phyloP scores from a whole-genome alignment of 2,329 filamentous ascomycete species.

The Periglandula ipomoeae region DNA sequence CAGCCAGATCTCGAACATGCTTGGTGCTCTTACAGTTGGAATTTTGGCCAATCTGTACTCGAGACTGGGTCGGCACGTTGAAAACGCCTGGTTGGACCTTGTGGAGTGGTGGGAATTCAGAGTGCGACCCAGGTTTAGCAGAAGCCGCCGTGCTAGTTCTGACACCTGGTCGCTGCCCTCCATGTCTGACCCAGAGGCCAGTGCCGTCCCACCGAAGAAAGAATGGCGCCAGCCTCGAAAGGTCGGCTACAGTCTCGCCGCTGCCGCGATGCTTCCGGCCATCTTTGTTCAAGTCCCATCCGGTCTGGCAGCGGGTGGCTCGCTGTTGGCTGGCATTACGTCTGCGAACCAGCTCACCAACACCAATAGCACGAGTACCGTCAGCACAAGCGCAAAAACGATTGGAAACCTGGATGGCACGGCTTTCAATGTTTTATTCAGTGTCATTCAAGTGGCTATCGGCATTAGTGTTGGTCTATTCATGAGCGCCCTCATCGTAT shows the following conservation, averaged over 20 bases:
- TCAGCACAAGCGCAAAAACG: conserved; percentile 6
- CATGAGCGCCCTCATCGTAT: conserved; percentile 45
- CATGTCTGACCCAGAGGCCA: conserved; percentile 23
- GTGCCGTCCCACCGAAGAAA: conserved; percentile 15
- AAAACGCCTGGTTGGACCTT: conserved; percentile 44
- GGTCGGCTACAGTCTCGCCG: conserved; percentile 67
- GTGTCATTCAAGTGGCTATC: conserved; percentile 52
- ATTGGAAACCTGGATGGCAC: conserved; percentile 30
- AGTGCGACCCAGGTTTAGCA: conserved; percentile 27
- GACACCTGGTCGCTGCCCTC: conserved; percentile 24
- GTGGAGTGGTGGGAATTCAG: conserved; percentile 39
- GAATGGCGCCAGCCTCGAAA: conserved; percentile 26
- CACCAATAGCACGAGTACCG: conserved; percentile 23
- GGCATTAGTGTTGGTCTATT: conserved; percentile 54
- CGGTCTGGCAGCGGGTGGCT: conserved; percentile 51
- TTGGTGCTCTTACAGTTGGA: conserved; percentile 68
- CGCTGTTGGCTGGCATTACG: conserved; percentile 47
- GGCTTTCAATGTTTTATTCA: conserved; percentile 45
- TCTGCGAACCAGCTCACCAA: conserved; percentile 46
- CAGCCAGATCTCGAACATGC: conserved; percentile 65
- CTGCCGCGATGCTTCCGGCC: conserved; percentile 75
- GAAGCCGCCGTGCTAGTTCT: conserved; percentile 18
- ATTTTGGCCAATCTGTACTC: conserved; percentile 73
- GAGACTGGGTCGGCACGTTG: conserved; percentile 49
- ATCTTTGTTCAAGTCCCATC: conserved; percentile 67